Base-by-base conservation (phyloP, 73 alveolate genomes). In the Urostyla sp. region DNA sequence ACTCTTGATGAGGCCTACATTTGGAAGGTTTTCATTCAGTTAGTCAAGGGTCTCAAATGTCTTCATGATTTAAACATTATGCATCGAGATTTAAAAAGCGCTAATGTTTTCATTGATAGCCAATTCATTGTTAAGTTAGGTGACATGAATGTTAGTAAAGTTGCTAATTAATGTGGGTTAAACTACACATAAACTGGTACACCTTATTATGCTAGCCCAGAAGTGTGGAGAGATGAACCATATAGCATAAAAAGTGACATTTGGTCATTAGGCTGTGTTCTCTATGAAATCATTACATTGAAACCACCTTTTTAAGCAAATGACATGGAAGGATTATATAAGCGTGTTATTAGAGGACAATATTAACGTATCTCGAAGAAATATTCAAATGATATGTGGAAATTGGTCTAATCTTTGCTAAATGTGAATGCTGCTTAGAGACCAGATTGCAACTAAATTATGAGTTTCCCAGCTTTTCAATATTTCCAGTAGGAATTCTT, bases 281-380 rank as follows among this genome's bases (percentile, higher is more conserved):
- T 96, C 32, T 94, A 96, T 93, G 99, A 96, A 80, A 88, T 94
- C 91, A 93, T 97, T 27, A 78, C 99, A 18, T 77, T 96, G 58
- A 92, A 92, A 52, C 99, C 99, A 8, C 99, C 99, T 37, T 96
- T 96, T 74, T 86, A 95, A 91, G 99, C 98, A 24, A 96, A 92
- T 72, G 96, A 96, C 63, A 90, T 95, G 99, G 91, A 87, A 32
- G 98, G 96, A 55, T 63, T 93, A 18, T 93, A 91, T 58, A 91
- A 91, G 58, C 87, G 90, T 58, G 95, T 93, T 48, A 53, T 93
- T 16, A 87, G 86, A 74, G 98, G 98, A 0, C 44, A 88, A n/a
- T 90, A 80, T 73, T 92, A 91, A n/a, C 80, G 75, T 66, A 78
- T 92, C 30, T 97, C 98, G 46, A 84, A 86, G 15, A 66, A 87